Base-by-base conservation (phyloP, 306 rosid genomes). In the Abrus precatorius region DNA sequence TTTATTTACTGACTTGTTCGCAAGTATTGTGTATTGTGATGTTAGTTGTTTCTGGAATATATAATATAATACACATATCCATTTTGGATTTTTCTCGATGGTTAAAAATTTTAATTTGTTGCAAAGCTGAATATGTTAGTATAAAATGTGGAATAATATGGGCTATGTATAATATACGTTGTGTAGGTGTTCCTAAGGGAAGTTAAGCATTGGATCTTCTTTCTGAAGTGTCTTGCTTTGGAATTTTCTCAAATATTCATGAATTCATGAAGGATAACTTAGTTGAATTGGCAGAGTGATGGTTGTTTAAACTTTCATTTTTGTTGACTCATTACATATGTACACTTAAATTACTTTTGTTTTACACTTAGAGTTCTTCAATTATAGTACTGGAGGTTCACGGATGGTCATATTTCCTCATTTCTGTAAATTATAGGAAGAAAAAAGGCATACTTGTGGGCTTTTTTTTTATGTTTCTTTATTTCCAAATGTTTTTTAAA, bases 141-240 rank as follows among this genome's bases (percentile, higher is more conserved):
- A 63, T n/a, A 72, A 61, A 68, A 45, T 41, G 78, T 33, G 62
- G 52, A 55, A 71, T 48, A 10, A 32, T 55, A 11, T 38, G 83
- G 67, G 54, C 12, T 27, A 64, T 38, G n/a, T 36, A 14, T 74
- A 9, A 74, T 60, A 36, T 63, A 34, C 63, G 28, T 54, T 32
- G 47, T 74, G 55, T 55, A 36, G 66, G 36, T 38, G 27, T 72
- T 80, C 49, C 14, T 36, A 27, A 40, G 57, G 72, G 65, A 73
- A 53, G 59, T 34, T 41, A 29, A 45, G 9, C 53, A 61, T 71
- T 47, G 11, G 30, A 54, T 62, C 12, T 69, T 54, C 27, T 5
- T 38, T 54, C 65, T 14, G 69, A 64, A 34, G 12, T 36, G 13
- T 40, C 36, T 5, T 34, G 28, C 5, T 33, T 76, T 57, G 50